phyloP scores from a whole-genome alignment of 176 grass and related monocot genomes.

The Hsuehochloa calcarea region DNA sequence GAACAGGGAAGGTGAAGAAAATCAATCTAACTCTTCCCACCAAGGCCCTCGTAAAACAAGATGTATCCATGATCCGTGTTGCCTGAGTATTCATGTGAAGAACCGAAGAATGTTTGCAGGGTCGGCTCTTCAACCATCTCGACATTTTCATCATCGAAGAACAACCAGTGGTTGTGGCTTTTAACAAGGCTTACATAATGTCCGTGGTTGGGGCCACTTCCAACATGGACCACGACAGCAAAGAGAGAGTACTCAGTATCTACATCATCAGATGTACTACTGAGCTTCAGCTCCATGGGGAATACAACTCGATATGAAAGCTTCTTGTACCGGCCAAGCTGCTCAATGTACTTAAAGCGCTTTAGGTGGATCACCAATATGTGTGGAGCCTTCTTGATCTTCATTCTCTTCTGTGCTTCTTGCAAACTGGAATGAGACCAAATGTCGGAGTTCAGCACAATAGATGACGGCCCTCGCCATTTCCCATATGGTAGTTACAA shows the following conservation, averaged over 20 bases:
- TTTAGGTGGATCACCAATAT: conserved; percentile 96
- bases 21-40: conserved; percentile 54
- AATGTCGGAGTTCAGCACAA: conserved; percentile 31
- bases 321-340: conserved; percentile 92
- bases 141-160: conserved; percentile 92
- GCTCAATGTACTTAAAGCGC: conserved; percentile 93
- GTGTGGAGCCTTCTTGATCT: conserved; percentile 93
- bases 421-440: conserved; percentile 68
- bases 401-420: conserved; percentile 98
- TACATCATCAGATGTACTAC: conserved; percentile 66
- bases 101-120: conserved; percentile 88
- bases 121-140: conserved; percentile 96
- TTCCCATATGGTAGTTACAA: conserved; percentile 1
- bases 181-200: conserved; percentile 97
- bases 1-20: conserved; percentile 16
- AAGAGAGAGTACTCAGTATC: conserved; percentile 94
- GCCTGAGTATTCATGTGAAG: conserved; percentile 89
- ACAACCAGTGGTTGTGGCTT: conserved; percentile 95
- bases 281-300: conserved; percentile 93
- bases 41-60: conserved; percentile 93
- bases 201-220: conserved; percentile 95
- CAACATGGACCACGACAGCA: conserved; percentile 91
- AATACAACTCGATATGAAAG: conserved; percentile 96
- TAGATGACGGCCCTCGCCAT: neutral
- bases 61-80: conserved; percentile 99